Percentiles rank a stretch among this genome's conserved stretches.
Conservation (phyloP, 352 stramenopile species). For the Phytopythium ostracodes region DNA sequence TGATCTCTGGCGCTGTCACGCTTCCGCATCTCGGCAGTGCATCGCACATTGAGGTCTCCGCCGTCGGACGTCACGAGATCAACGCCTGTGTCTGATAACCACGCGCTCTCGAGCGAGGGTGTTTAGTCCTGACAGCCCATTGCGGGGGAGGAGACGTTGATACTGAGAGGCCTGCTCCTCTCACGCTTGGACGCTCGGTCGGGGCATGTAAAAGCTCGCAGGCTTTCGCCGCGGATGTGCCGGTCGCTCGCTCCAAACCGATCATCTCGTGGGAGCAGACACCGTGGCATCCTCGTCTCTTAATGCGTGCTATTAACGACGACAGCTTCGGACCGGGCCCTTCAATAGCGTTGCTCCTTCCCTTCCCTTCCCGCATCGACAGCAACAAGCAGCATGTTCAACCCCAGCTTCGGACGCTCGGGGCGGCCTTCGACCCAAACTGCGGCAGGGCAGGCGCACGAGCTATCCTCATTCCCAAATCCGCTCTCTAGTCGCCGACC, state of each 20-base stretch:
- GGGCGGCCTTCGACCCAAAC: too few relatives aligned
- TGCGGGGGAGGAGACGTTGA: not conserved
- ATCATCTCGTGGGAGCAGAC: constrained; percentile 1
- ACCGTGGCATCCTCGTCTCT: constrained; percentile 2
- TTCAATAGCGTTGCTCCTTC: too few relatives aligned
- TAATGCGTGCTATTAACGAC: not conserved
- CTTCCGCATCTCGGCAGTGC: too few relatives aligned
- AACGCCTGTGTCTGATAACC: not conserved
- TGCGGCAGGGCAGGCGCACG: too few relatives aligned
- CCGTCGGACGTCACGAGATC: not conserved
- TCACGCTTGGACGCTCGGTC: not conserved
- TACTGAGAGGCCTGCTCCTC: not conserved
- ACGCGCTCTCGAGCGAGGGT: not conserved
- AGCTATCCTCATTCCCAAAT: constrained; percentile 17
- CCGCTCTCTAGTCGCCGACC: constrained; percentile 6
- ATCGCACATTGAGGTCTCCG: not conserved
- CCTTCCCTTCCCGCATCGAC: not conserved
- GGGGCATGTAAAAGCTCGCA: not conserved
- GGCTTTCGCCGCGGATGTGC: not conserved
- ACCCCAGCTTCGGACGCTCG: not conserved
- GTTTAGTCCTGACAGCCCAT: constrained; percentile 1
- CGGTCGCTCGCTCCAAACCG: not conserved
- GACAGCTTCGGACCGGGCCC: not conserved
- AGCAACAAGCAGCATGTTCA: not conserved
- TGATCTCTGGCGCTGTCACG: not conserved